Evolutionary conservation across 139 green algal genomes (phyloP).

Genomic region (Chlamydomonas incerta): DNA sequence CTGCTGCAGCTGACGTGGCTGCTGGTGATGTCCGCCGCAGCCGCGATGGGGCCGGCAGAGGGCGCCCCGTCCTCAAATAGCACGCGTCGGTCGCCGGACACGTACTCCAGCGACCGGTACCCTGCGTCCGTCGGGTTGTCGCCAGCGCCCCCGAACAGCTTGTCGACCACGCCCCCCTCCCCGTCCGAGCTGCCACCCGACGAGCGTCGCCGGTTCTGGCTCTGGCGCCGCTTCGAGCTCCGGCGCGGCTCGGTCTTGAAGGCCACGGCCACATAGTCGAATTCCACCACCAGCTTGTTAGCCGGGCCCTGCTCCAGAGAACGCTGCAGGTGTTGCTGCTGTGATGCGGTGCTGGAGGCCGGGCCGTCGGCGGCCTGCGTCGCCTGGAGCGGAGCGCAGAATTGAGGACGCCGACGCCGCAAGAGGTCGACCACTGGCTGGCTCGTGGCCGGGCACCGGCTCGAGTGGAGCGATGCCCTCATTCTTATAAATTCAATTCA

Average conservation of each 20-base stretch:
- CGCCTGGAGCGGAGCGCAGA: too few species aligned
- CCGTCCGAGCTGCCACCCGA: background rate
- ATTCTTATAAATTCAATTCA: too few species aligned
- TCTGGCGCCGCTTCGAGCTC: background rate
- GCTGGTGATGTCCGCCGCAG: background rate
- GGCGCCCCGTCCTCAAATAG: background rate
- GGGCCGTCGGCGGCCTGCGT: too few species aligned
- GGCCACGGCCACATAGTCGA: slow-evolving; percentile 32
- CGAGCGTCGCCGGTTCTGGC: background rate
- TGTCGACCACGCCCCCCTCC: background rate
- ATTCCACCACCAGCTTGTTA: slow-evolving; percentile 4
- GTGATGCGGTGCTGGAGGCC: too few species aligned
- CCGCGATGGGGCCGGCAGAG: background rate
- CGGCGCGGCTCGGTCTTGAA: slow-evolving; percentile 22
- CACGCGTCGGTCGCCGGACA: slow-evolving; percentile 21
- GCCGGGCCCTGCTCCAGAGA: slow-evolving; percentile 10
- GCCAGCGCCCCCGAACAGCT: background rate
- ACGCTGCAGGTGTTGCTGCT: slow-evolving; percentile 6
- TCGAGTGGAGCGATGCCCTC: too few species aligned
- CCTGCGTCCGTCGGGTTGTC: background rate
- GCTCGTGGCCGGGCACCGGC: too few species aligned
- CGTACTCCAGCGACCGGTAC: slow-evolving; percentile 17
- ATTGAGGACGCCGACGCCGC: background rate
- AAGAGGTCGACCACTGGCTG: background rate
- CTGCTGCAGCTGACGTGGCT: too few species aligned